phyloP scores from a whole-genome alignment of 148 eudicot genomes.

The Rhododendron vialii region DNA sequence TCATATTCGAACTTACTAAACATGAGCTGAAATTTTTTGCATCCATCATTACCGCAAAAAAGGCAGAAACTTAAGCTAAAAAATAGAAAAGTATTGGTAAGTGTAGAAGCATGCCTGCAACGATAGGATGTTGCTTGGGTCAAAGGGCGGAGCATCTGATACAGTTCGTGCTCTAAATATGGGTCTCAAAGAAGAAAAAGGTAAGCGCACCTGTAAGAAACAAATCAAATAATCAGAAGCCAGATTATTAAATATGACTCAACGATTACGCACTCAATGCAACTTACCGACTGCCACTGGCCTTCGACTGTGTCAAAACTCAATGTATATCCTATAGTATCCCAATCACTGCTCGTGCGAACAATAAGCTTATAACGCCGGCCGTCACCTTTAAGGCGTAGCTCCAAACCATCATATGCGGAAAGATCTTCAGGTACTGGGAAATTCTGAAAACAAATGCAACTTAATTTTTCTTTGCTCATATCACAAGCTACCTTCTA shows the following conservation, averaged over 20 bases:
- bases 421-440: conserved; percentile 83
- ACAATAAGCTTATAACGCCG: conserved; percentile 82
- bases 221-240: neutral
- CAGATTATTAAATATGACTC: neutral
- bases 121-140: conserved; percentile 62
- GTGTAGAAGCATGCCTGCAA: conserved; percentile 53
- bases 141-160: conserved; percentile 74
- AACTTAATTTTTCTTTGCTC: neutral
- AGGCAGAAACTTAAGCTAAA: neutral
- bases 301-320: conserved; percentile 85
- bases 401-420: conserved; percentile 88
- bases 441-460: conserved; percentile 58
- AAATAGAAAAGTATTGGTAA: neutral
- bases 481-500: neutral
- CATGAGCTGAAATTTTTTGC: conserved; percentile 67
- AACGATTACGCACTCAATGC: neutral
- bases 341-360: conserved; percentile 96
- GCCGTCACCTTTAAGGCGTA: conserved; percentile 85
- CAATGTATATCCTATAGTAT: conserved; percentile 85
- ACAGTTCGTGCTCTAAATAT: conserved; percentile 85
- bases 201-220: conserved; percentile 54
- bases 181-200: conserved; percentile 77
- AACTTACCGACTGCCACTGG: conserved; percentile 95
- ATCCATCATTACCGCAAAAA: neutral
- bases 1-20: conserved; percentile 97